Base-by-base conservation (phyloP, 2,329 filamentous ascomycete genomes). In the Leptosphaerulina australis region DNA sequence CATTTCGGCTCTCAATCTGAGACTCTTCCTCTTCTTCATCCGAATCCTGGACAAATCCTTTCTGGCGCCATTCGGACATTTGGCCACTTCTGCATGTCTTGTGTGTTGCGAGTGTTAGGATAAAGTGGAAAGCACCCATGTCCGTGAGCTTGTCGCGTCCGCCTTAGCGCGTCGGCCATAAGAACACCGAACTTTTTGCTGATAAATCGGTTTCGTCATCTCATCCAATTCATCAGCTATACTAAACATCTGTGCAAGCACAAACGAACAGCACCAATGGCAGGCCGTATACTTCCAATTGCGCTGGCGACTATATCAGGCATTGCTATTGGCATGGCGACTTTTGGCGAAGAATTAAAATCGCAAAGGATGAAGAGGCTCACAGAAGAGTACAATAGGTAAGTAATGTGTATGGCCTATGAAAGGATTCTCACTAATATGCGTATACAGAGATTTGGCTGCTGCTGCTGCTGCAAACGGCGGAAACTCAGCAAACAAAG, bases 51-150 rank as follows among this genome's bases (percentile, higher is more conserved):
- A 80, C 78, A 68, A 74, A 79, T 59, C 77, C 77, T 67, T 68
- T 73, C 60, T 74, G 68, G 60, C 76, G 73, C 78, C 78, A 80
- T 71, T 69, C 68, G 68, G 72, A 77, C 78, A 80, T 80, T 74
- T 66, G 68, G 61, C 53, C 62, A 45, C 35, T 54, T 60, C 59
- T 62, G 64, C 71, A 74, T 74, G 45, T 70, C 70, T 54, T 55
- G 47, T 45, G 55, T 34, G 37, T 33, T 45, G 55, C 35, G 50
- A 44, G 44, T 54, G 56, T 53, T 58, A 58, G 52, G 56, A 53
- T 46, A 48, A 41, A 51, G 53, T 50, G 48, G 46, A 29, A 53
- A 41, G 21, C 38, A 56, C 52, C 55, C 50, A 50, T 66, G 59
- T 53, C 7, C 11, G 39, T 37, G 15, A 43, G 44, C 33, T 52